A percentile compares a stretch with the other conserved stretches of the same genome.
phyloP scores from a whole-genome alignment of 768 basidiomycete genomes.

The Lentinula lateritia region DNA sequence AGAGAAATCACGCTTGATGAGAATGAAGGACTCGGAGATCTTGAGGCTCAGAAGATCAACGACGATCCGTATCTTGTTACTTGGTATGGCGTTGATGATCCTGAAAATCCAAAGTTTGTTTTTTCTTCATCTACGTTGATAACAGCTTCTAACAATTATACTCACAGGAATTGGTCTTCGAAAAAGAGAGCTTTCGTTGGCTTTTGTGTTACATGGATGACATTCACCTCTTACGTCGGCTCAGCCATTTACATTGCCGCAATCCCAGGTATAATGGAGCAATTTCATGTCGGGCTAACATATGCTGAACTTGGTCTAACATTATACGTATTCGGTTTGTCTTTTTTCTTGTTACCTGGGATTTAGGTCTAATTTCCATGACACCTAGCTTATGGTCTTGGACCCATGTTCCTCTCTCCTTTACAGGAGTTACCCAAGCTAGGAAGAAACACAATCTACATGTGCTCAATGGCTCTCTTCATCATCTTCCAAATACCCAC shows the following conservation, averaged over 20 bases:
- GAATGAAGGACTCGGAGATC: slow-evolving; percentile 1
- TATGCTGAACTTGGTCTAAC: slow-evolving; percentile 23
- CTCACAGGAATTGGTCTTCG: slow-evolving; percentile 24
- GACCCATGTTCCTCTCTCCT: slow-evolving; percentile 25
- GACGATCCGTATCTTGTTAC: slow-evolving; percentile 17
- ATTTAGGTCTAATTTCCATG: neutral
- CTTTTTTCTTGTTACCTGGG: neutral
- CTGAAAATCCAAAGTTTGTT: slow-evolving; percentile 19
- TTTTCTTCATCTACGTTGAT: neutral
- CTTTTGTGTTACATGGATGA: slow-evolving; percentile 26
- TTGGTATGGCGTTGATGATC: slow-evolving; percentile 23
- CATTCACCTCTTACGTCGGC: slow-evolving; percentile 28
- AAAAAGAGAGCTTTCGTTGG: slow-evolving; percentile 23
- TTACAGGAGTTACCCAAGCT: slow-evolving; percentile 26
- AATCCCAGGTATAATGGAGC: slow-evolving; percentile 17
- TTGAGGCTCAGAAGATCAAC: neutral
- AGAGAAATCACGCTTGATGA: slow-evolving; percentile 6
- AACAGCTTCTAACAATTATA: slow-evolving; percentile 3
- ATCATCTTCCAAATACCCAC: slow-evolving; percentile 28
- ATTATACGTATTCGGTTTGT: slow-evolving; percentile 20
- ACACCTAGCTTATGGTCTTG: slow-evolving; percentile 12
- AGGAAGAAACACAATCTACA: slow-evolving; percentile 27
- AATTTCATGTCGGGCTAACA: slow-evolving; percentile 23
- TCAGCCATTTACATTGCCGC: slow-evolving; percentile 27
- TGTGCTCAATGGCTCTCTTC: slow-evolving; percentile 24